Evolutionary conservation across 768 basidiomycete genomes (phyloP).

Genomic region (Tricholoma flavovirens): DNA sequence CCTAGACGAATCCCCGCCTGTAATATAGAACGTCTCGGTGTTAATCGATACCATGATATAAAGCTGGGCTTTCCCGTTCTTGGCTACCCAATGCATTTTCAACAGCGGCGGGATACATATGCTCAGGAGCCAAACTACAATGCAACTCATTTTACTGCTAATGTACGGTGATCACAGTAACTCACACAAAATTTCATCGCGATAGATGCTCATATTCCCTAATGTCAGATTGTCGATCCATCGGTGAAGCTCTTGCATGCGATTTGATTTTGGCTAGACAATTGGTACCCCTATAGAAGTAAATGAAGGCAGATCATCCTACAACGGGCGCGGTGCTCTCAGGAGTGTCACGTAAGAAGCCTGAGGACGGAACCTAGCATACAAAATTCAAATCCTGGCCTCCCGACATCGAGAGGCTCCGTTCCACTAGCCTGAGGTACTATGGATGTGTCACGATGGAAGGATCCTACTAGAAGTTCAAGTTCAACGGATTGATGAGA

Average conservation of each 20-base stretch:
- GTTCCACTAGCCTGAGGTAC: slow-evolving; percentile 61
- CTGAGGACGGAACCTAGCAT: slow-evolving; percentile 53
- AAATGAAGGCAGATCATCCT: slow-evolving; percentile 68
- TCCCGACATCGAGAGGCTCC: slow-evolving; percentile 49
- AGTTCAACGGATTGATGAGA: too few relatives aligned
- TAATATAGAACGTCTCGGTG: slow-evolving; percentile 44
- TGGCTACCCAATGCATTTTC: slow-evolving; percentile 62
- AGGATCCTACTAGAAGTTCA: too few relatives aligned
- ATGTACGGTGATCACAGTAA: slow-evolving; percentile 18
- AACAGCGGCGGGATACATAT: slow-evolving; percentile 62
- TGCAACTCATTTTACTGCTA: slow-evolving; percentile 59
- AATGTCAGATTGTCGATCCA: slow-evolving; percentile 69
- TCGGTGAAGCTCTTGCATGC: slow-evolving; percentile 29
- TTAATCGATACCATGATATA: too few relatives aligned
- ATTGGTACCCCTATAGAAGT: slow-evolving; percentile 63
- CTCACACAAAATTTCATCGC: slow-evolving; percentile 51
- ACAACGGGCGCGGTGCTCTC: slow-evolving; percentile 37
- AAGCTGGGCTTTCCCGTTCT: slow-evolving; percentile 40
- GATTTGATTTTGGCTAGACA: background rate
- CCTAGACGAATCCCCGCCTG: slow-evolving; percentile 71
- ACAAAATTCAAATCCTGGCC: slow-evolving; percentile 48
- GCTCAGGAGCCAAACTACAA: slow-evolving; percentile 64
- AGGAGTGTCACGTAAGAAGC: slow-evolving; percentile 39
- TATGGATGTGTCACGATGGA: slow-evolving; percentile 22
- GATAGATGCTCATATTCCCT: slow-evolving; percentile 50